Base-by-base conservation (phyloP, 2,329 filamentous ascomycete genomes). In the Xylaria arbuscula region DNA sequence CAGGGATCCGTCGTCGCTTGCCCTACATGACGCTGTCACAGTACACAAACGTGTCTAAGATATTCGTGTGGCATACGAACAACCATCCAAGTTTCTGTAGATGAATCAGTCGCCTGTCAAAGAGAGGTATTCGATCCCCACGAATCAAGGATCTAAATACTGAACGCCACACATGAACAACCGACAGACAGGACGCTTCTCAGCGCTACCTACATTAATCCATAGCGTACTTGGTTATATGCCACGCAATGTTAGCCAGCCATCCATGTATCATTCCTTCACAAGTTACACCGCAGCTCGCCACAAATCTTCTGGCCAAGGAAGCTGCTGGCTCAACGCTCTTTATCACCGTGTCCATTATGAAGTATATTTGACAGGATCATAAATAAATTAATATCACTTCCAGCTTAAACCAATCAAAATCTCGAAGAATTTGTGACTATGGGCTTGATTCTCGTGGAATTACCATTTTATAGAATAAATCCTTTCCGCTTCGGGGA, bases 281-380 rank as follows among this genome's bases (percentile, higher is more conserved):
- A 17, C 54, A 32, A n/a, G 38, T 54, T 53, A 65, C 55, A 65
- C 55, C 13, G 36, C 54, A 64, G 54, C 47, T 24, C 15, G 24
- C 51, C 55, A 47, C 54, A 36, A 11, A 24, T 64, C n/a, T 36
- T 36, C 32, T 47, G 22, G 42, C 36, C 15, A 28, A 36, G 62
- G 28, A 57, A 22, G 36, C 22, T 15, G 15, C 40, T 45, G 34
- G 48, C 13, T 48, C 36, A 7, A 48, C 32, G 13, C 51, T 42
- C 48, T n/a, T 24, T 38, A 17, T 5, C 51, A 48, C 28, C 19
- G 6, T 48, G 24, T 13, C 38, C n/a, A 22, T 55, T 11, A 36
- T 36, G 13, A n/a, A 24, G 32, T 4, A 5, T 40, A 28, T 11
- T 34, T 19, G 2, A 11, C 36, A 15, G 38, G 38, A 17, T 54